Base-by-base conservation (phyloP, 176 grass and related monocot species). In the Pontederia paniculata region DNA sequence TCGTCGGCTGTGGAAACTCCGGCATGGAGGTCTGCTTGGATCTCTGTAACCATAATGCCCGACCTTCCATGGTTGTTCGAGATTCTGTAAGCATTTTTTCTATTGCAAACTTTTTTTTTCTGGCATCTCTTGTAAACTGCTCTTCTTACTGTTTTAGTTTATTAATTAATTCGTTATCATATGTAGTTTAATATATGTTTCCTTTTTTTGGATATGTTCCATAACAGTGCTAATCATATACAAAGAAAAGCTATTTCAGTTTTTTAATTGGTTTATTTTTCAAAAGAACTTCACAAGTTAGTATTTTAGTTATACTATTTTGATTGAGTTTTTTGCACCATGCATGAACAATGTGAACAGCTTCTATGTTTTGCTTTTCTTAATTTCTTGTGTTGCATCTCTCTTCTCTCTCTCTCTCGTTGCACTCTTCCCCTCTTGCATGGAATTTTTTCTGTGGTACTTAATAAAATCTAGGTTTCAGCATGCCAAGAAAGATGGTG, bases 11-110 rank as follows among this genome's bases (percentile, higher is more conserved):
- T 23, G 63, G 63, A 8, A 66, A 66, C n/a, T 66, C 63, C n/a
- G 63, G 63, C 25, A 66, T 66, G 63, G 63, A 66, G 50, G 63
- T 66, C 16, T 66, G 48, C 50, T 66, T 66, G 63, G 63, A 66
- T 42, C 63, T 66, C 23, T 66, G 63, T 48, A 42, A 66, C 49
- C 25, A 52, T 49, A 43, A 53, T 43, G 63, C 49, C 48, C 49
- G 19, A 16, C 48, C 63, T 20, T 52, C 63, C 64, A 53, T 67
- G 11, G 64, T 67, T 48, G 50, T 67, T 17, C 18, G 64, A 4
- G 28, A 53, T 31, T 53, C 49, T 23, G 64, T 67, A 12, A 44
- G 49, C 45, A 9, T 16, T 0, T 21, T 15, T 2, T 2, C n/a
- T n/a, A n/a, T n/a, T n/a, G n/a, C n/a, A n/a, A 9, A 8, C 10